Evolutionary conservation across 2,329 filamentous ascomycete species (phyloP).

Genomic region (Stenocarpella maydis): DNA sequence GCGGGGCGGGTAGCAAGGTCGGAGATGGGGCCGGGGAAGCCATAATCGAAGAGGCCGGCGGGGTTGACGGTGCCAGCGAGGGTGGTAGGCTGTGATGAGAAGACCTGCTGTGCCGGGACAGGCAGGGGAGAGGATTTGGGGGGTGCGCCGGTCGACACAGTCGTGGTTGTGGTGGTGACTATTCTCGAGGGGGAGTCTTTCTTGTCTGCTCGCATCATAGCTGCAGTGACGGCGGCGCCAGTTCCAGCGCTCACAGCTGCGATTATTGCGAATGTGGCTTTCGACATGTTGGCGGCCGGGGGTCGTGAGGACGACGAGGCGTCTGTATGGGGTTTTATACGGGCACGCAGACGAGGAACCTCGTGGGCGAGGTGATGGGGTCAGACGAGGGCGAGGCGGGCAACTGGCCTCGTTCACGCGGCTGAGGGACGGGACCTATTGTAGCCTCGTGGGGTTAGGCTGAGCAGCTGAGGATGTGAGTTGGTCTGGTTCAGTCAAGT

Average conservation of each 20-base stretch:
- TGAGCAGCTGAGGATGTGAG: conserved; percentile 11
- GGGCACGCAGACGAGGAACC: background rate
- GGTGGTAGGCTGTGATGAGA: conserved; percentile 44
- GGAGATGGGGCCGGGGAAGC: conserved; percentile 89
- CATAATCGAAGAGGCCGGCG: conserved; percentile 80
- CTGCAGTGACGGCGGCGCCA: conserved; percentile 77
- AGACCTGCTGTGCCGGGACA: conserved; percentile 67
- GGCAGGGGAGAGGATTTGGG: conserved; percentile 46
- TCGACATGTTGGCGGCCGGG: conserved; percentile 69
- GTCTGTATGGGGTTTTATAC: conserved; percentile 32
- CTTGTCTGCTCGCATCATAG: conserved; percentile 61
- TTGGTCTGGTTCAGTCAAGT: background rate
- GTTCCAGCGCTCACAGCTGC: conserved; percentile 79
- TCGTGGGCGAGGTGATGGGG: conserved; percentile 23
- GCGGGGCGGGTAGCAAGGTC: conserved; percentile 81
- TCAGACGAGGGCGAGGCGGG: conserved; percentile 34
- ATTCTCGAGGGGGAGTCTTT: conserved; percentile 47
- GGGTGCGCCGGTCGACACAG: conserved; percentile 43
- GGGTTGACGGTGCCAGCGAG: conserved; percentile 70
- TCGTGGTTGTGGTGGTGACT: conserved; percentile 45
- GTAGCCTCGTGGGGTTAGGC: conserved; percentile 33
- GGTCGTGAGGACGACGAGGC: conserved; percentile 13
- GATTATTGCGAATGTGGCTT: conserved; percentile 77
- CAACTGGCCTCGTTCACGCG: conserved; percentile 33
- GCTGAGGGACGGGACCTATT: conserved; percentile 22